Evolutionary conservation across 2,329 filamentous ascomycete genomes (phyloP).

Genomic region (Claviceps sp.): DNA sequence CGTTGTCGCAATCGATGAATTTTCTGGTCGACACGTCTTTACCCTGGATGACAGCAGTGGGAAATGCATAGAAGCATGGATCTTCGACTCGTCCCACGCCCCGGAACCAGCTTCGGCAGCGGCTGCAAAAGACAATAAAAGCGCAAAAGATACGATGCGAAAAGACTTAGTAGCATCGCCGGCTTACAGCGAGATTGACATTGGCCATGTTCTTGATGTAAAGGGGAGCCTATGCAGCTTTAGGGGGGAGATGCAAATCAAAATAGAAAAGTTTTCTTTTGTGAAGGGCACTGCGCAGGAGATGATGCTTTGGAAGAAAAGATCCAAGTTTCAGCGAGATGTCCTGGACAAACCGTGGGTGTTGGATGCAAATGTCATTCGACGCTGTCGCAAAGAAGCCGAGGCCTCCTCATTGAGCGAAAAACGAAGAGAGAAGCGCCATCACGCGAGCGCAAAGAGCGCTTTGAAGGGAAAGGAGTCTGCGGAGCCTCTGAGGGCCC

Average conservation of each 20-base stretch:
- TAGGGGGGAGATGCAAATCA: slow-evolving; percentile 36
- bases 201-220: slow-evolving; percentile 43
- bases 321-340: slow-evolving; percentile 32
- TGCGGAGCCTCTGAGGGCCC: neutral
- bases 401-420: slow-evolving; percentile 19
- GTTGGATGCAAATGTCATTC: slow-evolving; percentile 34
- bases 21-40: slow-evolving; percentile 31
- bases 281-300: slow-evolving; percentile 42
- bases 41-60: slow-evolving; percentile 56
- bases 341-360: slow-evolving; percentile 42
- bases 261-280: slow-evolving; percentile 34
- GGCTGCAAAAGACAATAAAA: neutral
- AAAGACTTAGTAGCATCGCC: neutral
- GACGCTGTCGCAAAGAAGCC: slow-evolving; percentile 34
- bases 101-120: neutral
- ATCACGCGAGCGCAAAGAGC: slow-evolving; percentile 8
- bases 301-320: slow-evolving; percentile 45
- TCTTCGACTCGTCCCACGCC: slow-evolving; percentile 4
- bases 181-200: slow-evolving; percentile 24
- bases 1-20: slow-evolving; percentile 49
- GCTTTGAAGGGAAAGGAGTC: neutral
- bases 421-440: slow-evolving; percentile 14
- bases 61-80: slow-evolving; percentile 35
- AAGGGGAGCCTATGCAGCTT: slow-evolving; percentile 38
- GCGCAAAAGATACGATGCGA: too few relatives aligned